Conservation (phyloP, 1,139 yeast species). For the Yamadazyma mexicana region DNA sequence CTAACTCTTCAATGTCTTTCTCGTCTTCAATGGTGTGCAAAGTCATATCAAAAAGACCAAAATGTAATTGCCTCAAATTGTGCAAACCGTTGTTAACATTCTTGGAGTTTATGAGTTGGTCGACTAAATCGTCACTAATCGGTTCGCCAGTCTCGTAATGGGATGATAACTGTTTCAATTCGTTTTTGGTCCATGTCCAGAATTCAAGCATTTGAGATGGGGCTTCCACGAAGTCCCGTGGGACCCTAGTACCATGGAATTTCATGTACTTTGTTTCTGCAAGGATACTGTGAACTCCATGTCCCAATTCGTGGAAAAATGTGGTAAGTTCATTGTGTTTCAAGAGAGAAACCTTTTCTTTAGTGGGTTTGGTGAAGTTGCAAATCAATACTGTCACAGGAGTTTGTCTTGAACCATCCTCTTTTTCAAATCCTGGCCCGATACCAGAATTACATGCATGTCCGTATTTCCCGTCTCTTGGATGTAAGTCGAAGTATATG, state of each 20-base stretch:
- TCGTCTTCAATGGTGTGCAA: constrained; percentile 57
- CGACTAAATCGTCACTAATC: constrained; percentile 58
- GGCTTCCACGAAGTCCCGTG: constrained; percentile 86
- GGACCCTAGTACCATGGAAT: constrained; percentile 75
- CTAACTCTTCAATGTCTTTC: constrained; percentile 38
- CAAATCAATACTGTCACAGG: constrained; percentile 83
- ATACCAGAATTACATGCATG: constrained; percentile 85
- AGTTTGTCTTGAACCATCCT: constrained; percentile 50
- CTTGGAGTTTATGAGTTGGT: constrained; percentile 62
- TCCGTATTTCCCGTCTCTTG: constrained; percentile 82
- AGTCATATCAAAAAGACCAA: constrained; percentile 73
- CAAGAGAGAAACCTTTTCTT: constrained; percentile 69
- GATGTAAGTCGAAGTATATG: constrained; percentile 78
- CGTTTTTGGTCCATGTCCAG: constrained; percentile 79
- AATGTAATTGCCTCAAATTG: constrained; percentile 73
- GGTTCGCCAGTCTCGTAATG: constrained; percentile 66
- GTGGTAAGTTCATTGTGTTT: constrained; percentile 80
- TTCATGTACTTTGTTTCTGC: constrained; percentile 64
- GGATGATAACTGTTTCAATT: constrained; percentile 57
- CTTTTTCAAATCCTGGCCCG: constrained; percentile 56
- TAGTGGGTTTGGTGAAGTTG: constrained; percentile 77
- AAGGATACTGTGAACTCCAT: constrained; percentile 78
- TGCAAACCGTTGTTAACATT: constrained; percentile 74
- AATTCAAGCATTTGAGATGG: constrained; percentile 89
- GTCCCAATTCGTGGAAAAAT: constrained; percentile 88